Percentiles rank a stretch among this genome's conserved stretches.
These are phyloP conservation scores for Podospora bellae-mahoneyi DNA, from an alignment of 495 filamentous ascomycete species.

Conservation along the genomic window DNA sequence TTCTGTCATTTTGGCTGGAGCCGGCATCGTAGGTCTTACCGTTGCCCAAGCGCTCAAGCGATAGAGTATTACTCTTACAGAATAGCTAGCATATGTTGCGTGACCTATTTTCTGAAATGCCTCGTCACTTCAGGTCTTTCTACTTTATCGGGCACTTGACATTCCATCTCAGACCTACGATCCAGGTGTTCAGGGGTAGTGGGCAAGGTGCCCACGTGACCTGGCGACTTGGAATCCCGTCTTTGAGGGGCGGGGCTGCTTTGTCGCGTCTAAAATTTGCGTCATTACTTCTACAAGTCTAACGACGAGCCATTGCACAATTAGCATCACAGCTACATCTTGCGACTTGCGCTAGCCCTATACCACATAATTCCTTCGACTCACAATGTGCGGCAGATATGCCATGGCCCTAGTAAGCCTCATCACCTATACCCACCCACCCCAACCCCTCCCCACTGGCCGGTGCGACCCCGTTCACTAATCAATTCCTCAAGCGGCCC, in stretches of 20 bases:
- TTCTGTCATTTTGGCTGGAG: too few relatives aligned
- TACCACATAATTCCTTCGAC: neutral
- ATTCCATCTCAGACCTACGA: too few relatives aligned
- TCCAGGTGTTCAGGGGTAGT: neutral
- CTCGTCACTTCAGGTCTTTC: too few relatives aligned
- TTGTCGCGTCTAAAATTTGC: neutral
- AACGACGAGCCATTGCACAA: neutral
- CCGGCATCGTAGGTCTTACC: too few relatives aligned
- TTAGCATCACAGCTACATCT: neutral
- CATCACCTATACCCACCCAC: neutral
- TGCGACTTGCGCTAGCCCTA: neutral
- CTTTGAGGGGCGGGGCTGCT: neutral
- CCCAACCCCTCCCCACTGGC: neutral
- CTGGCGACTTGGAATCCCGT: neutral
- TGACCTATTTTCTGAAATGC: too few relatives aligned
- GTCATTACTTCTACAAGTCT: neutral
- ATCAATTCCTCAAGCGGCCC: conserved; percentile 45
- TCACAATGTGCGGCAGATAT: conserved; percentile 80
- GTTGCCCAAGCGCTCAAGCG: too few relatives aligned
- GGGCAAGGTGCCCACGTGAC: neutral
- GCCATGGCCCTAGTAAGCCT: conserved; percentile 69
- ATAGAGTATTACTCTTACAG: too few relatives aligned
- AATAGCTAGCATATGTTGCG: too few relatives aligned
- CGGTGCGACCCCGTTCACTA: neutral
- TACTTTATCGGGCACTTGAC: too few relatives aligned